Conservation (phyloP, 352 stramenopile species). For the Phytopythium vexans region DNA sequence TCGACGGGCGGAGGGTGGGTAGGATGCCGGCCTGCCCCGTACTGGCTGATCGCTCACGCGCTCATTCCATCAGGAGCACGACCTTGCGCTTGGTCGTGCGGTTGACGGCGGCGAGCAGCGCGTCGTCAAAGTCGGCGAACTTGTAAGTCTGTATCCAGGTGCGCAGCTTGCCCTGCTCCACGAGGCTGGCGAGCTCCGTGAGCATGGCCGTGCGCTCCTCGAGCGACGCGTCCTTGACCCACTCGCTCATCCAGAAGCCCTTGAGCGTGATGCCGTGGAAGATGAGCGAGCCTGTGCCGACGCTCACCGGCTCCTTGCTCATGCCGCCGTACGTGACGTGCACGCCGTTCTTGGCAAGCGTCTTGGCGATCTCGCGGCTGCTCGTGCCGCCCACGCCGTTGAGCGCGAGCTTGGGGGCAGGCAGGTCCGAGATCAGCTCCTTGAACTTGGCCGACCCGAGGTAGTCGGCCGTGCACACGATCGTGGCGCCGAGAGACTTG, state of each 20-base stretch:
- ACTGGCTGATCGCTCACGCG: background rate
- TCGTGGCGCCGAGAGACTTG: slow-evolving; percentile 71
- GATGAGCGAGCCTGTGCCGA: slow-evolving; percentile 72
- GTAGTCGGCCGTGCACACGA: slow-evolving; percentile 78
- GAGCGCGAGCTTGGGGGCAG: slow-evolving; percentile 79
- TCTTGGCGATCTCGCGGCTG: slow-evolving; percentile 64
- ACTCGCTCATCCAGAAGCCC: slow-evolving; percentile 86
- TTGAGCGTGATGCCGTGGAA: slow-evolving; percentile 88
- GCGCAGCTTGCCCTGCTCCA: slow-evolving; percentile 72
- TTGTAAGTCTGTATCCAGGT: slow-evolving; percentile 88
- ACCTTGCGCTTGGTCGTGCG: slow-evolving; percentile 84
- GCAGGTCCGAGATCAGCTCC: slow-evolving; percentile 76
- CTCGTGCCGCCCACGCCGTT: slow-evolving; percentile 79
- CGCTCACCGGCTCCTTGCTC: slow-evolving; percentile 65
- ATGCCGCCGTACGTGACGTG: slow-evolving; percentile 83
- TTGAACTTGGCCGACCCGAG: slow-evolving; percentile 79
- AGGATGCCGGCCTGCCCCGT: background rate
- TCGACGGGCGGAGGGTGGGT: too few relatives aligned
- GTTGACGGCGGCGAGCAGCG: slow-evolving; percentile 63
- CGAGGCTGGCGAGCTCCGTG: slow-evolving; percentile 54
- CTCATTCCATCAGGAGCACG: slow-evolving; percentile 80
- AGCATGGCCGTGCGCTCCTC: slow-evolving; percentile 71
- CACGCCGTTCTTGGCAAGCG: slow-evolving; percentile 69
- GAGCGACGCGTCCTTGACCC: slow-evolving; percentile 60
- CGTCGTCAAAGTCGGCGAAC: slow-evolving; percentile 81